Evolutionary conservation across 192 early-diverging fungal species (phyloP).

Genomic region (Borealophlyctis nickersoniae): DNA sequence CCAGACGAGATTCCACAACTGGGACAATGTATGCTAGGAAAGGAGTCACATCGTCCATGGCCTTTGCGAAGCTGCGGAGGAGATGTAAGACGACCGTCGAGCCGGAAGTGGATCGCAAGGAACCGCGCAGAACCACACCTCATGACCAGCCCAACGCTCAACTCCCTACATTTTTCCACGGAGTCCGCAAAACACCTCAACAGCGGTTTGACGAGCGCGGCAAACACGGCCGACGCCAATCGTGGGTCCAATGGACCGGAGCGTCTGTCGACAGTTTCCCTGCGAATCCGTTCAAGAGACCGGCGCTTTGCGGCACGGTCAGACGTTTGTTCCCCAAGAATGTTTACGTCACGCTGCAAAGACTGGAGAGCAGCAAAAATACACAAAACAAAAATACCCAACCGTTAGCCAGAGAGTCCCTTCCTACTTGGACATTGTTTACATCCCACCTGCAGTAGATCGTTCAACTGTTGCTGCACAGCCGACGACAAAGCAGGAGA

Average conservation of each 20-base stretch:
- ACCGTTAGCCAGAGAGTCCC: too few species aligned
- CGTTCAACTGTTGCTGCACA: too few species aligned
- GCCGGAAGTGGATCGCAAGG: background rate
- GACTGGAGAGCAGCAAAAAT: constrained; percentile 6
- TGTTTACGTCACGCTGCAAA: constrained; percentile 49
- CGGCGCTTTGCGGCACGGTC: constrained; percentile 43
- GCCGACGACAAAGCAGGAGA: too few species aligned
- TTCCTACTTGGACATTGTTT: too few species aligned
- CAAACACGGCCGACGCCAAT: constrained; percentile 19
- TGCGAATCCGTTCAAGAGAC: constrained; percentile 43
- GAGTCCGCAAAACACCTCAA: constrained; percentile 37
- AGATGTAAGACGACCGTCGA: constrained; percentile 7
- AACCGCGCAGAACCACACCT: constrained; percentile 19
- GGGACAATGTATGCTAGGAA: constrained; percentile 44
- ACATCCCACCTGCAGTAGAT: too few species aligned
- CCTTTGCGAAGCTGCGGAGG: constrained; percentile 22
- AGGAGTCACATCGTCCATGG: constrained; percentile 26
- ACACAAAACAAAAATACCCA: too few species aligned
- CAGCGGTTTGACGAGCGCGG: constrained; percentile 26
- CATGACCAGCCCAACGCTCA: constrained; percentile 29
- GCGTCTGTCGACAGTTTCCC: constrained; percentile 32
- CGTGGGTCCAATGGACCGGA: constrained; percentile 2
- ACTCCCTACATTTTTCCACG: constrained; percentile 48
- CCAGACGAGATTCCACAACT: constrained; percentile 38
- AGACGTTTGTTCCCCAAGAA: constrained; percentile 42